Conservation (phyloP, 1,284 basidiomycete species). For the Pseudozyma sp. region DNA sequence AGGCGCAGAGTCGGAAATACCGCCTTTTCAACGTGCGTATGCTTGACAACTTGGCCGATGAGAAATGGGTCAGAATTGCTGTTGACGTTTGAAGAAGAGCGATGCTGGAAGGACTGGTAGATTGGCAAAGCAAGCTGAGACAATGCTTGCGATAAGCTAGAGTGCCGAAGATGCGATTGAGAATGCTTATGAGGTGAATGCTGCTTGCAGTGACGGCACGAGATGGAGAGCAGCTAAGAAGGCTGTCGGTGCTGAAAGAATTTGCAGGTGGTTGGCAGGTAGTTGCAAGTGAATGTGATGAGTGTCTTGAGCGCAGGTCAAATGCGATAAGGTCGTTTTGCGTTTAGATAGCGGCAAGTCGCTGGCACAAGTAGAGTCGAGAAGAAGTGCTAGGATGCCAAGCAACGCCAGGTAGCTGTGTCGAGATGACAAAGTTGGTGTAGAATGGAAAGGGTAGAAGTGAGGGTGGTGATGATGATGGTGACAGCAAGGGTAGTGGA, state of each 20-base stretch:
- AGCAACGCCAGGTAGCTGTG: not conserved
- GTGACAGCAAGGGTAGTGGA: not conserved
- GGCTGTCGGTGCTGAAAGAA: too few species aligned
- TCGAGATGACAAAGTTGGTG: not conserved
- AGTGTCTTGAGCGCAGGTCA: too few species aligned
- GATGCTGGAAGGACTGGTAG: slow-evolving; percentile 3
- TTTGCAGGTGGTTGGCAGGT: too few species aligned
- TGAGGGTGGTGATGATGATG: slow-evolving; percentile 5
- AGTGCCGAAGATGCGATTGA: not conserved
- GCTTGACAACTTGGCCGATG: not conserved
- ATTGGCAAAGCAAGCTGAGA: not conserved
- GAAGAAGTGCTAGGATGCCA: not conserved
- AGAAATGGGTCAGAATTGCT: not conserved
- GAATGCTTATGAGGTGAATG: too few species aligned
- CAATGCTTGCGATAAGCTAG: too few species aligned
- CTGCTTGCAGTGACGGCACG: too few species aligned
- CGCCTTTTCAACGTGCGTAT: slow-evolving; percentile 4
- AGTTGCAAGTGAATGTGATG: not conserved
- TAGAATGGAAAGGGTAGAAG: not conserved
- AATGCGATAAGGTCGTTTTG: too few species aligned
- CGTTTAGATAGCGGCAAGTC: too few species aligned
- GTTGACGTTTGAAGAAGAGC: not conserved
- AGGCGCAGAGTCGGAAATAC: slow-evolving; percentile 13
- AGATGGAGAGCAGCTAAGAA: too few species aligned
- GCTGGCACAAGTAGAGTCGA: not conserved